phyloP scores from a whole-genome alignment of 2,329 filamentous ascomycete species.

The Fusarium drepaniforme region DNA sequence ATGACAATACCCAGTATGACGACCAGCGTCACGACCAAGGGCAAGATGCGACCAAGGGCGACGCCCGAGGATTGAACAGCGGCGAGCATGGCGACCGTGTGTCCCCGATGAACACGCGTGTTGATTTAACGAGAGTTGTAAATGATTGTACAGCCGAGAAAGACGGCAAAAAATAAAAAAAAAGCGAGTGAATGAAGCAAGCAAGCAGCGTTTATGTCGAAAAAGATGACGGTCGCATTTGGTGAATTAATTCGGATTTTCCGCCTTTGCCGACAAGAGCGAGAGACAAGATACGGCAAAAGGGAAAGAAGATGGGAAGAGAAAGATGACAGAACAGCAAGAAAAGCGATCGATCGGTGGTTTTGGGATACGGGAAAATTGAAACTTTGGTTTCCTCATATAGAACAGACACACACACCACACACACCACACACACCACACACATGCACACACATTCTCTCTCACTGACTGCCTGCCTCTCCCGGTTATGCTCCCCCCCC shows the following conservation, averaged over 20 bases:
- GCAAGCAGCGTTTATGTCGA: not conserved
- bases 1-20: conserved; percentile 34
- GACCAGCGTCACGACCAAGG: conserved; percentile 37
- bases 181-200: not conserved
- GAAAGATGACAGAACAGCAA: not conserved
- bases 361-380: not conserved
- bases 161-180: not conserved
- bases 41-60: conserved; percentile 32
- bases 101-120: not conserved
- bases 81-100: conserved; percentile 19
- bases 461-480: not conserved
- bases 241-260: not conserved
- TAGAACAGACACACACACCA: not conserved
- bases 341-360: not conserved
- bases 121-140: conserved; percentile 1
- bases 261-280: conserved; percentile 1
- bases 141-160: conserved; percentile 3
- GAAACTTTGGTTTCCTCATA: conserved; percentile 6
- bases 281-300: conserved; percentile 1
- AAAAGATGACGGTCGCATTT: not conserved
- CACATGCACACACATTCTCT: not conserved
- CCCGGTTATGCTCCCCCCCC: not conserved
- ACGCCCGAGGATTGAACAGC: conserved; percentile 18
- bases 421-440: not conserved
- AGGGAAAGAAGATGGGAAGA: not conserved